Evolutionary conservation across 768 basidiomycete genomes (phyloP).

Genomic region (Boletus subcaerulescens): DNA sequence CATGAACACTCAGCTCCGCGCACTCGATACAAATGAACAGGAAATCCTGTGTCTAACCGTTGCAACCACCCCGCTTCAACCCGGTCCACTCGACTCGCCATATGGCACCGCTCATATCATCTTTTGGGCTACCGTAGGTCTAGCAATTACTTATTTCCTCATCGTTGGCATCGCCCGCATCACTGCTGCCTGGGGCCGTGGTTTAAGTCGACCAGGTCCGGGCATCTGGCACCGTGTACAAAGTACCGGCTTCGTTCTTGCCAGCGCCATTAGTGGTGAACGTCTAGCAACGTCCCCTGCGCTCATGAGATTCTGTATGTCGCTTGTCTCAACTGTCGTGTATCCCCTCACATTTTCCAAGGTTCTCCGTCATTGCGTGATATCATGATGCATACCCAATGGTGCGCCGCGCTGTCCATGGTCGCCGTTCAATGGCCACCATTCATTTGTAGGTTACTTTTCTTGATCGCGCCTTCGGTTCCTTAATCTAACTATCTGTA

Average conservation of each 20-base stretch:
- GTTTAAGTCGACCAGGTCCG: constrained; percentile 51
- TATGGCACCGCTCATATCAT: constrained; percentile 68
- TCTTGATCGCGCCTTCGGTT: not conserved
- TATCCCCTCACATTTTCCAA: constrained; percentile 30
- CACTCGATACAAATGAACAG: constrained; percentile 81
- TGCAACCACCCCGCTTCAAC: constrained; percentile 69
- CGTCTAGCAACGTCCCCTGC: constrained; percentile 81
- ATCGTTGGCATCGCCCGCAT: constrained; percentile 79
- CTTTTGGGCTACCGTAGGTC: constrained; percentile 69
- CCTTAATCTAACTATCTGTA: constrained; percentile 31
- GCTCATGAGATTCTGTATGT: constrained; percentile 84
- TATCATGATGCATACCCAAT: constrained; percentile 90
- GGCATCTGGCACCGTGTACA: constrained; percentile 72
- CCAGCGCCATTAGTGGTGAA: constrained; percentile 92
- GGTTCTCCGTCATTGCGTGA: constrained; percentile 93
- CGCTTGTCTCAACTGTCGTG: constrained; percentile 7
- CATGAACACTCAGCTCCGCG: constrained; percentile 76
- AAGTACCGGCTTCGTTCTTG: constrained; percentile 83
- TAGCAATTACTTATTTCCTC: constrained; percentile 79
- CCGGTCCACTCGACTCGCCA: constrained; percentile 48
- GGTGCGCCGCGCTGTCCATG: constrained; percentile 86
- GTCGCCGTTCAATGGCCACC: constrained; percentile 94
- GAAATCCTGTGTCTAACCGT: constrained; percentile 85
- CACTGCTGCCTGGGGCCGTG: constrained; percentile 81
- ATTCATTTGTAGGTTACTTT: constrained; percentile 70